Base-by-base conservation (phyloP, 768 basidiomycete genomes). In the Leucosporidium yakuticum region DNA sequence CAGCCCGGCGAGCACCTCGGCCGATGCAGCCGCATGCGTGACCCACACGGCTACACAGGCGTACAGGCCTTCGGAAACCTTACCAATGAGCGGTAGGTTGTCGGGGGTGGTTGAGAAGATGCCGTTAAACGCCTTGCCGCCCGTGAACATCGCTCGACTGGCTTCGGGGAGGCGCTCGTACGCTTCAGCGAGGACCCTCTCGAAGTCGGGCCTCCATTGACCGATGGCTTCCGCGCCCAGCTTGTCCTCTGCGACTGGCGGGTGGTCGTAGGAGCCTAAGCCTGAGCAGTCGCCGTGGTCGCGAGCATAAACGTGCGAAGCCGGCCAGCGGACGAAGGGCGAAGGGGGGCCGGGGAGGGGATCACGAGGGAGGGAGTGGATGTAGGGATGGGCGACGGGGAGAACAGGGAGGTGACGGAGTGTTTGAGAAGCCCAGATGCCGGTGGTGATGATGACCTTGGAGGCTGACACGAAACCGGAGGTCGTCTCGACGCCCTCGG, bases 251-350 rank as follows among this genome's bases (percentile, higher is more conserved):
- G 49, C 49, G 17, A 50, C 19, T 4, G 49, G 49, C 6, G n/a
- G 20, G 49, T 50, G 49, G n/a, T 50, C 49, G n/a, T 50, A 50
- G 19, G 49, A 20, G 49, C 49, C 49, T 17, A 50, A n/a, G n/a
- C 49, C 49, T 20, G 19, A 19, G n/a, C 49, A 50, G 17, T 19
- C n/a, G 19, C 49, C 49, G n/a, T 50, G 49, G 49, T 50, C 49
- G 6, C 49, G 5, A 4, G 49, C 49, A n/a, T 50, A 50, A 6
- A 50, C 49, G 49, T 50, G 49, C 4, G n/a, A 50, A 5, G 19
- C 49, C n/a, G 49, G 49, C 49, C 49, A 50, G n/a, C 49, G 49
- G 49, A 50, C 17, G n/a, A 50, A 50, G 49, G 49, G 49, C 49
- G 49, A 50, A 20, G 49, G 49, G 19, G 49, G n/a, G 49, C 49